Evolutionary conservation across 495 filamentous ascomycete genomes (phyloP).

Genomic region (Lophiotrema nucula): DNA sequence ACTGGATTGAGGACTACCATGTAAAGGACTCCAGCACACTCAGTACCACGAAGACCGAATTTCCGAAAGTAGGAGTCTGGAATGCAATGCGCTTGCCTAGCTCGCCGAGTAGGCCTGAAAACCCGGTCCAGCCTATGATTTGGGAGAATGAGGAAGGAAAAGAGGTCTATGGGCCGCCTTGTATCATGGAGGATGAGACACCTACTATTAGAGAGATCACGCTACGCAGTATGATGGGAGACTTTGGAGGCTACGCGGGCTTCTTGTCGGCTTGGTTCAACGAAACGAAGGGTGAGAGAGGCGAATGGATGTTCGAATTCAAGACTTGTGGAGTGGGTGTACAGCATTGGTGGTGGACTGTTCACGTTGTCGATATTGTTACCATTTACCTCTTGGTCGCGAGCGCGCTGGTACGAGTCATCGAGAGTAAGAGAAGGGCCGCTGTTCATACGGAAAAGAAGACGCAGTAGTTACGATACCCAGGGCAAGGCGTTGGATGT

Average conservation of each 20-base stretch:
- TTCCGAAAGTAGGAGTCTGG: conserved; percentile 27
- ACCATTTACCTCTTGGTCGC: too few species aligned
- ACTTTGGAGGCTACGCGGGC: conserved; percentile 83
- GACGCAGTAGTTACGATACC: too few species aligned
- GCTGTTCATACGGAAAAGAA: too few species aligned
- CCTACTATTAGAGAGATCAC: conserved; percentile 83
- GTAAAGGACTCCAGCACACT: background rate
- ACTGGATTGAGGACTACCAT: background rate
- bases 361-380: conserved; percentile 55
- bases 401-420: too few species aligned
- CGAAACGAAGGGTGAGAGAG: conserved; percentile 40
- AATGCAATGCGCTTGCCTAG: conserved; percentile 2
- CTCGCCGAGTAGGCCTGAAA: conserved; percentile 39
- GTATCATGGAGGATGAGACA: conserved; percentile 39
- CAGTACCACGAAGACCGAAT: background rate
- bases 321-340: conserved; percentile 71
- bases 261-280: conserved; percentile 90
- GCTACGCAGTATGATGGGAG: conserved; percentile 98
- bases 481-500: too few species aligned
- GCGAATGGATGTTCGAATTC: conserved; percentile 80
- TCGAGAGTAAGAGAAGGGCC: too few species aligned
- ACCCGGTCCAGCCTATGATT: conserved; percentile 48
- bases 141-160: conserved; percentile 19
- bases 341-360: conserved; percentile 93
- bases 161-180: background rate